Conservation (phyloP, 2,329 filamentous ascomycete species). For the Blastomyces gilchristii region DNA sequence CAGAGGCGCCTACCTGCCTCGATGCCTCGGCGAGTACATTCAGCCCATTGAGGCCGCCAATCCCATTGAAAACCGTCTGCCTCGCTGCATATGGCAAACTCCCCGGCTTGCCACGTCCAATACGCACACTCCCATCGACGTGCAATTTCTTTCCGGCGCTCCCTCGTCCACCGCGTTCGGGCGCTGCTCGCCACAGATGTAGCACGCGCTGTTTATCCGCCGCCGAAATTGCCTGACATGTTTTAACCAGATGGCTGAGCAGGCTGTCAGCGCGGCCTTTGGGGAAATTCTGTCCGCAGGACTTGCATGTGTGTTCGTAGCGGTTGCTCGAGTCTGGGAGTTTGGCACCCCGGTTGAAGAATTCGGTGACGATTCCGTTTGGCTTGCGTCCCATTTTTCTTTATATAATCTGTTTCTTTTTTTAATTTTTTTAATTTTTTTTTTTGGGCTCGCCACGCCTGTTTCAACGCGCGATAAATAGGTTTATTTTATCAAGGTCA, state of each 20-base stretch:
- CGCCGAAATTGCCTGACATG: conserved; percentile 68
- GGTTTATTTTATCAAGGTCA: neutral
- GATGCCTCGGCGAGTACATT: conserved; percentile 85
- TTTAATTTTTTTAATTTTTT: too few species aligned
- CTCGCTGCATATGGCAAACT: conserved; percentile 39
- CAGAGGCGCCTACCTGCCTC: conserved; percentile 55
- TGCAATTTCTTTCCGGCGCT: neutral
- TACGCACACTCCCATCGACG: conserved; percentile 23
- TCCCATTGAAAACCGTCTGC: conserved; percentile 25
- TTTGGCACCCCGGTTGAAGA: conserved; percentile 79
- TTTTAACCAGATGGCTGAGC: conserved; percentile 71
- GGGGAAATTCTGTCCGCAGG: conserved; percentile 78
- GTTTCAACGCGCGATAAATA: neutral
- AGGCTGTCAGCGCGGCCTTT: conserved; percentile 81
- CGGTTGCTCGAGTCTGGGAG: conserved; percentile 82
- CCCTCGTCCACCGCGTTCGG: conserved; percentile 38
- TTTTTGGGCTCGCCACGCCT: conserved; percentile 17
- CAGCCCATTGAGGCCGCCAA: conserved; percentile 60
- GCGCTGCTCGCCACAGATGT: conserved; percentile 60
- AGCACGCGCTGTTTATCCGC: conserved; percentile 66
- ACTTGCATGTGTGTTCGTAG: conserved; percentile 83
- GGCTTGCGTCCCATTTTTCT: conserved; percentile 65
- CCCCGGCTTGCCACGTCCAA: conserved; percentile 28
- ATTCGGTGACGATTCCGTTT: conserved; percentile 74
- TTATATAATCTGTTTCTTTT: neutral